These are phyloP conservation scores for Cladosporium sp. DNA, from an alignment of 2,329 filamentous ascomycete genomes.

Conservation along the genomic window DNA sequence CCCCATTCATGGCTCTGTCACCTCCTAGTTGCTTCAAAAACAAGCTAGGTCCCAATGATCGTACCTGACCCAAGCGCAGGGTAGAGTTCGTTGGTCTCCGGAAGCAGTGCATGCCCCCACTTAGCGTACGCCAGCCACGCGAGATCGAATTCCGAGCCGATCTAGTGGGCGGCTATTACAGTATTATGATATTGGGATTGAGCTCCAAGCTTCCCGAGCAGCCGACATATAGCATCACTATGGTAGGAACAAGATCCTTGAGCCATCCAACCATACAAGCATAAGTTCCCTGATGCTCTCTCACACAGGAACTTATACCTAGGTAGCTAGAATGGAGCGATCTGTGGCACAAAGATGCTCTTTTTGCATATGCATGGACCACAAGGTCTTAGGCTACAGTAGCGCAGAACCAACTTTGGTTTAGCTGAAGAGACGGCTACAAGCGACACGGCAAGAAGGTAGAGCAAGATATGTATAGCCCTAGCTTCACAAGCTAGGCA, in stretches of 20 bases:
- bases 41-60: neutral
- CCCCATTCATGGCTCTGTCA: neutral
- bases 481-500: neutral
- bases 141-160: conserved; percentile 6
- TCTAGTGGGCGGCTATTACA: conserved; percentile 5
- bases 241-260: neutral
- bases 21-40: neutral
- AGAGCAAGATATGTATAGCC: neutral
- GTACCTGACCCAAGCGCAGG: conserved; percentile 1
- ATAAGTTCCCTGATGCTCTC: neutral
- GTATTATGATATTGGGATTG: neutral
- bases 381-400: neutral
- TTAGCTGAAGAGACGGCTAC: neutral
- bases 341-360: neutral
- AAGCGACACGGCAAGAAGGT: neutral
- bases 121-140: neutral
- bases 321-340: neutral
- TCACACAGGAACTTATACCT: neutral
- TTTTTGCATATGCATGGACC: neutral
- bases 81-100: neutral
- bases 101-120: neutral
- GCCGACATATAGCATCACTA: neutral
- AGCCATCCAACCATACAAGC: neutral
- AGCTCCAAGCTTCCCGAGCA: neutral
- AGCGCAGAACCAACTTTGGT: neutral